Conservation (phyloP, 2,329 filamentous ascomycete genomes). For the Periconia macrospinosa region DNA sequence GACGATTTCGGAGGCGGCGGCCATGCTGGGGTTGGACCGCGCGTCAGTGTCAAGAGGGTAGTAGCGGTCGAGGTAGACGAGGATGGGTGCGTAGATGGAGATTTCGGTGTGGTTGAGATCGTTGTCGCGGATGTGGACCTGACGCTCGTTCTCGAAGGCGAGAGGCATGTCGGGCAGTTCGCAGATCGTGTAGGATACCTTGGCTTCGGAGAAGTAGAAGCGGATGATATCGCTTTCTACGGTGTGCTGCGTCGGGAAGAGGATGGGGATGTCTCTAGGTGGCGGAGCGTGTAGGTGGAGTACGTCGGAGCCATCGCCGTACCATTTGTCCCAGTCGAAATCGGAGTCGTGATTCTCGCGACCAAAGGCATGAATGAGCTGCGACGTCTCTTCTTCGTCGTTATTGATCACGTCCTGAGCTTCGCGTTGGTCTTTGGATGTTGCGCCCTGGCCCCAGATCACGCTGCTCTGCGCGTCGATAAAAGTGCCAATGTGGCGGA, state of each 20-base stretch:
- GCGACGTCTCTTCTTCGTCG: constrained; percentile 64
- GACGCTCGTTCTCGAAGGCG: constrained; percentile 20
- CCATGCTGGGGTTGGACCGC: constrained; percentile 16
- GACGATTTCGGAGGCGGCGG: constrained; percentile 23
- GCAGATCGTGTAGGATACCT: constrained; percentile 16
- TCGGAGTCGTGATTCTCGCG: constrained; percentile 73
- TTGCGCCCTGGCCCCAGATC: constrained; percentile 94
- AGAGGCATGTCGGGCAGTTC: constrained; percentile 23
- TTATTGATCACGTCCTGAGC: constrained; percentile 71
- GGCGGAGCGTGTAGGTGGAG: constrained; percentile 56
- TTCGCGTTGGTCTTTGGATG: constrained; percentile 62
- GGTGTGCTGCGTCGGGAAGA: constrained; percentile 39
- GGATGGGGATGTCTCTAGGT: constrained; percentile 37
- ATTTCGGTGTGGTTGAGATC: constrained; percentile 40
- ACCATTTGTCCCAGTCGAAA: constrained; percentile 75
- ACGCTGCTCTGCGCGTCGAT: constrained; percentile 62
- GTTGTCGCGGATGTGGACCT: constrained; percentile 36
- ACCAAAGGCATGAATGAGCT: constrained; percentile 78
- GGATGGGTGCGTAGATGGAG: constrained; percentile 20
- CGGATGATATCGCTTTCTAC: constrained; percentile 36
- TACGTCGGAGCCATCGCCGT: constrained; percentile 84
- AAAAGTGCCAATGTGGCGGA: constrained; percentile 86
- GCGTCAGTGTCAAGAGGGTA: constrained; percentile 25
- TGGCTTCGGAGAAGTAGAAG: constrained; percentile 33
- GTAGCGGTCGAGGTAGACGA: constrained; percentile 41